Evolutionary conservation across 202 grass and related monocot genomes (phyloP), one percentile per base, ranked within the genome.

Genomic region (Bolboschoenoplectus hybrid): DNA sequence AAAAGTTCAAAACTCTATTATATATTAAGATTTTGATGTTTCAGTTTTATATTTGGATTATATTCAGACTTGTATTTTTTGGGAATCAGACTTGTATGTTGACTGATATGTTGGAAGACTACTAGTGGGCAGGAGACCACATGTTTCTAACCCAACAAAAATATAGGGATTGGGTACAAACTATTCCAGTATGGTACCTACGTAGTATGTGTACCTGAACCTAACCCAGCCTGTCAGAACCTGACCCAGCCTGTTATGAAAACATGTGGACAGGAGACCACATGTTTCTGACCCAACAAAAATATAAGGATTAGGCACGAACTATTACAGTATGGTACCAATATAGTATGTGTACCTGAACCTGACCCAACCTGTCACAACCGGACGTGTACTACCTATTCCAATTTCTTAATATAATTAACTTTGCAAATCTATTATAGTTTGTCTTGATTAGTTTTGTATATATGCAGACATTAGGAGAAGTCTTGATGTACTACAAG

Each of bases 401-500:
- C 6, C 9, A 41, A 47, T 47, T 47, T 72, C 1, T n/a, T 71
- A 3, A 47, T 47, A 7, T 47, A 72, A 72, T 9, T 7, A 47
- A 71, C 39, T 72, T 50, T 74, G 47, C 26, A 53, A 53, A 53
- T 76, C 72, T 76, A 36, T 7, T 76, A 11, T 14, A 12, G 36
- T 61, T 43, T 41, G 68, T 61, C 16, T 20, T 61, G 20, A 41
- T 5, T 60, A 80, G 38, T 58, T 40, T 61, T 60, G 52, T 87
- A 72, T 89, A 5, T 71, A 43, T 86, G 73, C 75, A 96, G 92
- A 98, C 89, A 39, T 87, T 98, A 34, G 89, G 92, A 89, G 93
- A 96, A 83, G 91, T 92, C 17, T 63, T 94, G 77, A 90, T 88
- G 58, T 91, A 94, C 85, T 98, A 91, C 71, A 93, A 82, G 75